Base-by-base conservation (phyloP, 768 basidiomycete genomes). In the Tubosaeta brunneosetosa region DNA sequence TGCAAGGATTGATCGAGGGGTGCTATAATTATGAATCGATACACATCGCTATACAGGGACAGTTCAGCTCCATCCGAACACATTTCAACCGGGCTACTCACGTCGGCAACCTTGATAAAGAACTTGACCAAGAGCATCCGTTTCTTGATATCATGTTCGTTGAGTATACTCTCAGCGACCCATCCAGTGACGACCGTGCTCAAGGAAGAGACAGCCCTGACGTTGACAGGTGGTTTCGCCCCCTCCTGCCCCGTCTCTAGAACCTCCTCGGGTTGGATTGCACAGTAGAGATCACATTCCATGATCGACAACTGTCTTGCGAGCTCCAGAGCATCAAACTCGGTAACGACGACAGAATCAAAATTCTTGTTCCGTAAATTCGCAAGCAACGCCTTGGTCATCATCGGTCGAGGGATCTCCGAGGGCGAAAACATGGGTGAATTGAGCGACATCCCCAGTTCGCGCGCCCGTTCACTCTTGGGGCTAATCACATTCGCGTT, bases 111-210 rank as follows among this genome's bases (percentile, higher is more conserved):
- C 71, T 95, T 95, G 77, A 97, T 86, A 65, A 92, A 95, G 69
- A 91, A 94, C 70, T 94, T 94, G 63, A 95, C 78, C 56, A 94
- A 64, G 8, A 66, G 52, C 25, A 85, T 86, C 55, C 94, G 76
- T 71, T 85, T 90, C 78, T 91, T 94, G 59, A 84, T 80, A 70
- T 98, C 95, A 48, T 76, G 79, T 72, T 99, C 95, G 61, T 85
- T 85, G 45, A 99, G 72, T 55, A 99, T 94, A 62, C 87, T 86
- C 71, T 98, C 95, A 9, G 94, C 88, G 29, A 97, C 90, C 91
- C 93, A 95, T 4, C 94, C 94, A 1, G 94, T 97, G 59, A 97
- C 86, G 49, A 86, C 82, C 13, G 94, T 98, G 65, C 92, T 95
- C 65, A 97, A 71, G 6, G 88, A 84, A 42, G 86, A 86, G 57